Evolutionary conservation across 1,139 yeast species (phyloP).

Genomic region (Taphrina betulina): DNA sequence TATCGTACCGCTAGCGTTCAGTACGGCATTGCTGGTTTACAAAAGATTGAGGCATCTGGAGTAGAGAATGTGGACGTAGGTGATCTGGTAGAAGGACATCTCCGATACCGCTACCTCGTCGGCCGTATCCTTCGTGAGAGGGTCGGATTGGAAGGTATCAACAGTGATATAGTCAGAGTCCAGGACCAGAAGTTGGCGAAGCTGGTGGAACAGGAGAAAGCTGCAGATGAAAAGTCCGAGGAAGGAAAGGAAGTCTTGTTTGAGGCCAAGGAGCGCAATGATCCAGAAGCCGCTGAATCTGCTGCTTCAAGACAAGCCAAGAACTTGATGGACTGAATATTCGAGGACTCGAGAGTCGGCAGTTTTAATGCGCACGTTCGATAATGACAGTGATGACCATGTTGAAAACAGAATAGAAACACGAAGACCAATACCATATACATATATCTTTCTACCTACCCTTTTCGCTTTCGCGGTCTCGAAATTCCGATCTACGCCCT

Average conservation of each 20-base stretch:
- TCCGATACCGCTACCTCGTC: slow-evolving; percentile 47
- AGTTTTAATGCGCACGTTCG: slow-evolving; percentile 4
- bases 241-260: slow-evolving; percentile 2
- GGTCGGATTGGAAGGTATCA: slow-evolving; percentile 25
- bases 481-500: no score
- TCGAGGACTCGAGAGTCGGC: not conserved
- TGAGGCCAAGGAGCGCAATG: slow-evolving; percentile 18
- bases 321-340: no score
- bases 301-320: no score
- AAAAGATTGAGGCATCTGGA: slow-evolving; percentile 65
- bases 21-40: slow-evolving; percentile 82
- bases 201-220: slow-evolving; percentile 19
- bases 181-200: slow-evolving; percentile 18
- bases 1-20: slow-evolving; percentile 97
- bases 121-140: slow-evolving; percentile 30
- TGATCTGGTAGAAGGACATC: slow-evolving; percentile 85
- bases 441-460: no score
- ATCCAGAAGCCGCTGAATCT: no score
- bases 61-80: slow-evolving; percentile 87
- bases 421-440: no score
- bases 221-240: slow-evolving; percentile 4
- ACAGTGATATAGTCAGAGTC: slow-evolving; percentile 11
- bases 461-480: no score
- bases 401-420: no score
- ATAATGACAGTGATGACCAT: no score